These are phyloP conservation scores for Gossypium gossypioides DNA, from an alignment of 441 rosid genomes.

Conservation along the genomic window DNA sequence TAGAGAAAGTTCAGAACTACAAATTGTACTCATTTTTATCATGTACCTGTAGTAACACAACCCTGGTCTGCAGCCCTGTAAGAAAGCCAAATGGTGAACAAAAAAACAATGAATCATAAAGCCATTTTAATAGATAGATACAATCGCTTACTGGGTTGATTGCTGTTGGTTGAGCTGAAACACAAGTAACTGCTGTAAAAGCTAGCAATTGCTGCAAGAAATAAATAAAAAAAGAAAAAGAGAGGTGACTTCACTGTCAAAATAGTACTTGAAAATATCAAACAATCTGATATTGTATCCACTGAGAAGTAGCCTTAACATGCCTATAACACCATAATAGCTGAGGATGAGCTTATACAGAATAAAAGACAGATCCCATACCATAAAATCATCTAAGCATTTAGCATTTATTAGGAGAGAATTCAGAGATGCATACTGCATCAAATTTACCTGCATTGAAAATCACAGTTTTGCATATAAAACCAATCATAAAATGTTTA, in stretches of 20 bases:
- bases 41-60: constrained; percentile 36
- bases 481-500: too few species aligned
- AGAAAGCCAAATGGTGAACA: constrained; percentile 8
- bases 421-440: neutral
- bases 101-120: neutral
- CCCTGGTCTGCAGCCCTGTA: constrained; percentile 40
- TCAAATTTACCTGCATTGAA: constrained; percentile 37
- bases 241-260: neutral
- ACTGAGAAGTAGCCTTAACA: neutral
- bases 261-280: neutral
- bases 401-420: neutral
- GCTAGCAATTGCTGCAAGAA: constrained; percentile 42
- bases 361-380: neutral
- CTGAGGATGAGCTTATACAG: neutral
- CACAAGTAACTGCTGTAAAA: constrained; percentile 39
- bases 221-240: constrained; percentile 5
- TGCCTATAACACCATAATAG: neutral
- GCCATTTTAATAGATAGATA: neutral
- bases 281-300: neutral
- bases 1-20: neutral
- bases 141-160: constrained; percentile 34
- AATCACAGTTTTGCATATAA: neutral
- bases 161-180: constrained; percentile 38
- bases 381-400: neutral
- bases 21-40: neutral